Evolutionary conservation across 371 early-diverging fungal species (phyloP), one percentile per base, ranked within the genome.

Genomic region (Rhizomucor miehei): DNA sequence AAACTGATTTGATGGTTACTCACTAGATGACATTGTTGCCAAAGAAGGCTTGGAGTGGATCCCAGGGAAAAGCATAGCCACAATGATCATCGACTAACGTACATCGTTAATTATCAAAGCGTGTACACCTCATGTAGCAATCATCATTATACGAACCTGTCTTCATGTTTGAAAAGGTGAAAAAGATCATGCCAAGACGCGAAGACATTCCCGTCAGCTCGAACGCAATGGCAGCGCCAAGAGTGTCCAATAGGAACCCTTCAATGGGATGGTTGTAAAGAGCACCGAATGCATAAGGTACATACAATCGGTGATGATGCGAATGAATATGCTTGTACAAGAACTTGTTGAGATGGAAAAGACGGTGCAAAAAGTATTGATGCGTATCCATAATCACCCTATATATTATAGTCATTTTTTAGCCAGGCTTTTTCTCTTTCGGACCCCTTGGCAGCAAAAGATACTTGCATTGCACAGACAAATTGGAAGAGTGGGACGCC

Each of bases 221-320:
- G 51, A 79, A 74, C 2, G 89, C 79, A 16, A 90, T 37, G 0
- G 79, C 77, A 13, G 86, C 83, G 20, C 91, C 89, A 21, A 87
- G 63, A 10, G 85, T 81, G 69, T 90, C 91, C 75, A 90, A 72
- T 50, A 87, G 38, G 54, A 90, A 84, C 5, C 89, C 89, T 71
- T 90, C 91, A 25, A 90, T 49, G 0, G 89, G 89, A 60, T 90
- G 89, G 66, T 90, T 90, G 71, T 90, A 90, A 34, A 90, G 78
- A 17, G 91, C 91, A 12, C 89, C 91, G 68, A 83, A 88, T 3
- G 91, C 87, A 65, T 85, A 90, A 19, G 89, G 87, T 8, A 82
- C 86, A 47, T 88, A 88, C 17, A 90, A 67, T 25, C 86, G 82
- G 58, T 90, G 91, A 59, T 90, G 91, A 48, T 84, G 81, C 29